These are phyloP conservation scores for Cladosporium sp. DNA, from an alignment of 2,329 filamentous ascomycete species.

Conservation along the genomic window DNA sequence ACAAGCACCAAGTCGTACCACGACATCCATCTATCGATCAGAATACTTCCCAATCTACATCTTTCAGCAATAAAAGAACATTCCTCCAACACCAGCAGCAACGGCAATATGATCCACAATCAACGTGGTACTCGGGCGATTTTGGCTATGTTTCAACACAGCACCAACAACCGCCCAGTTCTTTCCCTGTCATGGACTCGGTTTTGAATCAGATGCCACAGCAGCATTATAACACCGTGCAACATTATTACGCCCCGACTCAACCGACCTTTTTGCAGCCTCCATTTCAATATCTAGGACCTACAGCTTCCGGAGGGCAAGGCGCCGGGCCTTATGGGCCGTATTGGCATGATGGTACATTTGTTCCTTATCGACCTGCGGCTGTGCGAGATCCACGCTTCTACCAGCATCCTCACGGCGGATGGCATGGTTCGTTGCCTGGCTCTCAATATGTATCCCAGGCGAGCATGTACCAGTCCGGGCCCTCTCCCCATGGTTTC, in stretches of 20 bases:
- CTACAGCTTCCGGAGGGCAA: slow-evolving; percentile 58
- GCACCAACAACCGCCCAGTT: slow-evolving; percentile 12
- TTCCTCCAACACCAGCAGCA: slow-evolving; percentile 35
- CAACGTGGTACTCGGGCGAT: slow-evolving; percentile 3
- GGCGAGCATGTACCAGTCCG: background rate
- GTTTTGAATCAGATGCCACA: slow-evolving; percentile 59
- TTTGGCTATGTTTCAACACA: background rate
- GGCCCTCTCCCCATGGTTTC: background rate
- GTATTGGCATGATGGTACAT: slow-evolving; percentile 65
- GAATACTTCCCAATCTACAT: slow-evolving; percentile 27
- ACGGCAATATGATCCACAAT: slow-evolving; percentile 27
- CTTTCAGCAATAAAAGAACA: slow-evolving; percentile 27
- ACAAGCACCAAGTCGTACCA: slow-evolving; percentile 81
- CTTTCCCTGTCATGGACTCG: slow-evolving; percentile 57
- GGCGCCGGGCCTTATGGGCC: slow-evolving; percentile 59
- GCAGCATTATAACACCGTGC: slow-evolving; percentile 36
- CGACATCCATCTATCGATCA: slow-evolving; percentile 47
- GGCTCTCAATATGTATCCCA: slow-evolving; percentile 1
- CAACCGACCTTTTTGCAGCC: slow-evolving; percentile 62
- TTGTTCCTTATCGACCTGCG: slow-evolving; percentile 60
- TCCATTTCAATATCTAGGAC: slow-evolving; percentile 58
- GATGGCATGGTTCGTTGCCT: slow-evolving; percentile 11
- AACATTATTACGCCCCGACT: slow-evolving; percentile 45
- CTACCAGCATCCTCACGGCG: slow-evolving; percentile 33
- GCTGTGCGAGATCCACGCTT: slow-evolving; percentile 56